Base-by-base conservation (phyloP, 345 rosid species). In the Populus nigra region DNA sequence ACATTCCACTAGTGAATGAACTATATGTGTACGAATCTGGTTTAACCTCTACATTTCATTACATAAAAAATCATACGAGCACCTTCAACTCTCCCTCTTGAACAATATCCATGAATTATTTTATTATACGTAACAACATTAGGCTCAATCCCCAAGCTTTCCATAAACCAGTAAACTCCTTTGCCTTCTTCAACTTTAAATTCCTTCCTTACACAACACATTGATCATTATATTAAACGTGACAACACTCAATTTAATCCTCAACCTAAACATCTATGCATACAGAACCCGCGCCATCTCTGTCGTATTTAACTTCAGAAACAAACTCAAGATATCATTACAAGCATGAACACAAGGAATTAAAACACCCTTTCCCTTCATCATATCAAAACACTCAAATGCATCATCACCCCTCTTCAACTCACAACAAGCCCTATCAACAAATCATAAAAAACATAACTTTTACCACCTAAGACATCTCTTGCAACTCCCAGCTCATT, bases 261-360 rank as follows among this genome's bases (percentile, higher is more conserved):
- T 86, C 92, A 89, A 83, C 86, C 90, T 89, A 72, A 87, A 93
- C 98, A 96, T 93, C 85, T 96, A 96, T n/a, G 99, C 98, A 73
- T 90, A 93, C 81, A 93, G 77, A 80, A 91, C 88, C 98, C 99
- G 91, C 0, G 93, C 96, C 2, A 57, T 73, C 81, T 90, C 89
- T 10, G 83, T 84, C 71, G 84, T 76, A 73, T 88, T 88, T 87
- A 88, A 83, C 86, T 77, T 93, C 75, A 90, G 72, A 39, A 90
- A 85, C 84, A 88, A 72, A 83, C 89, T 91, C 83, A 96, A 75
- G 86, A 89, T 82, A 59, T 61, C 74, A 73, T 94, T 94, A 77
- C 95, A 94, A 65, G 95, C 89, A 76, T 93, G 94, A 41, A 76
- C 86, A 83, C 83, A 91, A 0, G 97, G 96, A 84, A 85, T 69